These are phyloP conservation scores for Plectosphaerella sp. DNA, from an alignment of 2,329 filamentous ascomycete genomes.

Conservation along the genomic window DNA sequence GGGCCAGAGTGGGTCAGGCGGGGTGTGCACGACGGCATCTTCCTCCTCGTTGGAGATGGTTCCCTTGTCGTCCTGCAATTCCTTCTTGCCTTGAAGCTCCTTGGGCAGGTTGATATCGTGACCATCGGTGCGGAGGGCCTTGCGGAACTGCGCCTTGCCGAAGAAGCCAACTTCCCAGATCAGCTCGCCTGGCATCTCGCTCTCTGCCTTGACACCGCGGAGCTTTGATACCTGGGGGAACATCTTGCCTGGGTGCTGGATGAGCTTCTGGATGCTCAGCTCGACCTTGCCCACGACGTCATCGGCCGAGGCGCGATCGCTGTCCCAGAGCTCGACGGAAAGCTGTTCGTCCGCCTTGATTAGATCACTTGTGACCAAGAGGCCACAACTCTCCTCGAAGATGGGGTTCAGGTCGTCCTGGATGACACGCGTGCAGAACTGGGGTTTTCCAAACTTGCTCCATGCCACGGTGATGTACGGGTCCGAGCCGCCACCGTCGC, in stretches of 20 bases:
- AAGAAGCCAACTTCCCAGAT: slow-evolving; percentile 98
- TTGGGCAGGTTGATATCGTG: slow-evolving; percentile 74
- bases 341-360: slow-evolving; percentile 93
- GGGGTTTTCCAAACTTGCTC: slow-evolving; percentile 95
- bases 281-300: slow-evolving; percentile 95
- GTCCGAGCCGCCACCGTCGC: slow-evolving; percentile 81
- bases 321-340: slow-evolving; percentile 94
- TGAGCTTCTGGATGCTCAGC: slow-evolving; percentile 89
- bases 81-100: slow-evolving; percentile 66
- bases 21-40: slow-evolving; percentile 83
- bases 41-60: slow-evolving; percentile 68
- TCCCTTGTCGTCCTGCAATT: slow-evolving; percentile 86
- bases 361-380: slow-evolving; percentile 82
- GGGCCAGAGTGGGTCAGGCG: slow-evolving; percentile 94
- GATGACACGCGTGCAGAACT: slow-evolving; percentile 96
- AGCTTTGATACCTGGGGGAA: slow-evolving; percentile 84
- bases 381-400: slow-evolving; percentile 82
- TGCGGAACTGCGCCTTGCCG: slow-evolving; percentile 81
- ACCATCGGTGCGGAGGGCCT: slow-evolving; percentile 80
- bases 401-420: slow-evolving; percentile 91
- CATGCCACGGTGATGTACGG: slow-evolving; percentile 94
- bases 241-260: slow-evolving; percentile 90
- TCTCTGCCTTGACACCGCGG: slow-evolving; percentile 75
- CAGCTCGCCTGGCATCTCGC: slow-evolving; percentile 85
- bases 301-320: slow-evolving; percentile 85